phyloP scores from a whole-genome alignment of 257 asterid species.

The Petrea volubilis region DNA sequence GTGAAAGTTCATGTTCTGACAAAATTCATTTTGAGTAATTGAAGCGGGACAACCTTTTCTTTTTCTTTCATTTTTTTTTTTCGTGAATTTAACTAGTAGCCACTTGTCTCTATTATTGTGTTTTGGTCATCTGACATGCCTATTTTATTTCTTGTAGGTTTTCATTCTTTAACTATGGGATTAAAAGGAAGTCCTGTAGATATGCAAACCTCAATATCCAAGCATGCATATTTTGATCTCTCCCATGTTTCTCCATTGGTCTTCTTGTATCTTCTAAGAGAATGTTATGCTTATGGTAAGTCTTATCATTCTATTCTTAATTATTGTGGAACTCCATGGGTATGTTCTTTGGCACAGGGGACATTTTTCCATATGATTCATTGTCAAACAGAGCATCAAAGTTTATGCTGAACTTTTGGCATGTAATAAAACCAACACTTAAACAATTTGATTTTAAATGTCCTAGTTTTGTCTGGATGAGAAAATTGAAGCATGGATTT shows the following conservation, averaged over 20 bases:
- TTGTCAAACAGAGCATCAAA: neutral
- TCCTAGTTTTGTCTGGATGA: constrained; percentile 7
- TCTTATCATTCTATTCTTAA: constrained; percentile 16
- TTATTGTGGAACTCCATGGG: neutral
- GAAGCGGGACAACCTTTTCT: neutral
- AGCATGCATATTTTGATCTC: constrained; percentile 76
- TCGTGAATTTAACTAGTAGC: neutral
- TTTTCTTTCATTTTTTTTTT: neutral
- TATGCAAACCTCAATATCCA: constrained; percentile 41
- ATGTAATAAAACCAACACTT: constrained; percentile 6
- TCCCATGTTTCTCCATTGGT: constrained; percentile 82
- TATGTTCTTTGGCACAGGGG: constrained; percentile 5
- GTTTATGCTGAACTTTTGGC: neutral
- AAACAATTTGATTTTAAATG: neutral
- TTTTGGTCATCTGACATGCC: constrained; percentile 17
- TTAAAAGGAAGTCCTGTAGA: constrained; percentile 35
- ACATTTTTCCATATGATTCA: neutral
- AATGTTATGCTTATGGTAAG: constrained; percentile 72
- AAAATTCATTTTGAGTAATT: neutral
- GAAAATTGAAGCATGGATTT: constrained; percentile 8
- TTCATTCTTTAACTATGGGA: constrained; percentile 38
- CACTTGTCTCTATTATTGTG: neutral
- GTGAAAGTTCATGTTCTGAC: neutral
- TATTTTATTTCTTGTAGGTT: constrained; percentile 32
- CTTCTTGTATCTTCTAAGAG: constrained; percentile 75